Conservation (phyloP, 1,139 yeast species). For the Candida smagusa region DNA sequence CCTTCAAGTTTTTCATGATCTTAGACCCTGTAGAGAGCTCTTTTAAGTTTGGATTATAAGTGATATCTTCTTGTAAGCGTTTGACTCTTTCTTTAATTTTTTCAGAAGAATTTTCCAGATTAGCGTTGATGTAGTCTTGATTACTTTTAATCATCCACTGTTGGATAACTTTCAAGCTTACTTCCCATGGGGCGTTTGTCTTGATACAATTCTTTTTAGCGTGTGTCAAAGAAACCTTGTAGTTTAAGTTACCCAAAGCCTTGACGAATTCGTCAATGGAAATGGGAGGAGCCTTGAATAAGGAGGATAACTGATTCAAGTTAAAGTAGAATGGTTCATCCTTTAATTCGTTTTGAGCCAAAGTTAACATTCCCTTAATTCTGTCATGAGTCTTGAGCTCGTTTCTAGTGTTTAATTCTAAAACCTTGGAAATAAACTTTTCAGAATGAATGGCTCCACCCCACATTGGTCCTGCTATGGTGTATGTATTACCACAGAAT, state of each 20-base stretch:
- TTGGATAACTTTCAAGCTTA: slow-evolving; percentile 67
- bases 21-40: slow-evolving; percentile 56
- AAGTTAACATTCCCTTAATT: slow-evolving; percentile 86
- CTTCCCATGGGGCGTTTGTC: slow-evolving; percentile 85
- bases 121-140: slow-evolving; percentile 18
- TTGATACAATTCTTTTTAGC: slow-evolving; percentile 83
- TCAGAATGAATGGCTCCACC: slow-evolving; percentile 71
- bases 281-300: slow-evolving; percentile 80
- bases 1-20: slow-evolving; percentile 42
- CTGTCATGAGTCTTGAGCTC: slow-evolving; percentile 79
- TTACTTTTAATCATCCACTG: slow-evolving; percentile 58
- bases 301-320: slow-evolving; percentile 70
- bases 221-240: slow-evolving; percentile 79
- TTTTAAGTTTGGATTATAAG: slow-evolving; percentile 34
- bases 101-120: slow-evolving; percentile 17
- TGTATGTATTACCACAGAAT: slow-evolving; percentile 67
- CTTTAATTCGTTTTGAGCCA: slow-evolving; percentile 68
- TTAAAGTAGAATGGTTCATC: slow-evolving; percentile 77
- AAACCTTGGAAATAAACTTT: slow-evolving; percentile 61
- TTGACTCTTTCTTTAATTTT: slow-evolving; percentile 21
- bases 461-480: slow-evolving; percentile 97
- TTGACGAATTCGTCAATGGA: slow-evolving; percentile 68
- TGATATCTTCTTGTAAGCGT: slow-evolving; percentile 24
- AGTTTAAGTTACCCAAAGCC: slow-evolving; percentile 86
- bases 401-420: slow-evolving; percentile 49